Evolutionary conservation across 805 yeast genomes (phyloP), one percentile per base, ranked within the genome.

Genomic region (Suhomyces canberraensis): DNA sequence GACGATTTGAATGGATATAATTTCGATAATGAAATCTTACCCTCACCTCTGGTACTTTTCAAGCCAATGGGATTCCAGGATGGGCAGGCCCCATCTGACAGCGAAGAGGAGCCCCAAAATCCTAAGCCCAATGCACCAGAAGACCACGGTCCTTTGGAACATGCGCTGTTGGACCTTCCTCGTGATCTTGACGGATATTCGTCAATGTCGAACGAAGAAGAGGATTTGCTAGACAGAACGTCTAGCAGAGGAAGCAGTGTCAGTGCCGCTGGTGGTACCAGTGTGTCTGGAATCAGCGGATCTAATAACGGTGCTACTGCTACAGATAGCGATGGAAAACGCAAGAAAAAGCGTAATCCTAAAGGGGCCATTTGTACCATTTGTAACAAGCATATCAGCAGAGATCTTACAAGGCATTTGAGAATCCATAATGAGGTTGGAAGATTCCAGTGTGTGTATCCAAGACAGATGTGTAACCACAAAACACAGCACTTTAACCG

Each of bases 381-480:
- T 11, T 68, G 74, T 45, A 67, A 60, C 36, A 65, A 65, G 42
- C 64, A 48, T 46, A 68, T 68, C 36, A 58, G 64, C 35, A 45
- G 74, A 31, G 74, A 68, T 44, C 48, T 64, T 33, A 61, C 66
- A 4, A 46, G 74, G 27, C 74, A 68, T 44, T 54, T 66, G 56
- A 51, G 74, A 25, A 68, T 64, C 28, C 74, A 68, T 48, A 64
- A 68, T 43, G 71, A 64, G 32, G 51, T 62, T 8, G 72, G 73
- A 3, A 45, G 74, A 17, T 68, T 68, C 40, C 65, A 62, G 42
- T 68, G 74, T 44, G 64, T 66, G 14, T 68, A 60, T 41, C 71
- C 73, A 1, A 57, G 58, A 31, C 51, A 46, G 18, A 52, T 51
- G 54, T 68, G 74, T 47, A 63, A 56, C 38, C 74, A 68, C 40